These are phyloP conservation scores for Wickerhamiella parazyma DNA, from an alignment of 805 yeast genomes.

Conservation along the genomic window DNA sequence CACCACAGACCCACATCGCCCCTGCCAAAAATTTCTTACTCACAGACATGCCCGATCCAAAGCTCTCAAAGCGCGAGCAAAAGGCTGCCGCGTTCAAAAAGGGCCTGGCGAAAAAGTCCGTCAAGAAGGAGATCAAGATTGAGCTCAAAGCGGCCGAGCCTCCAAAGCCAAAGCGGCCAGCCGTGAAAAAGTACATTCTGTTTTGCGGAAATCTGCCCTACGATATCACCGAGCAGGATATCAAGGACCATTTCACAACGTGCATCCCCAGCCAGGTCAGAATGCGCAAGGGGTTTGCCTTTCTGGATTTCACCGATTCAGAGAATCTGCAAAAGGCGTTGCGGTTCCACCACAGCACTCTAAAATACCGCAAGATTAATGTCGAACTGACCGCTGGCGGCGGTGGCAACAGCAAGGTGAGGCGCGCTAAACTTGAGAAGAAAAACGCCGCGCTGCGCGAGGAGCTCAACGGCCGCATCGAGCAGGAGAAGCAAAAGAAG, in stretches of 20 bases:
- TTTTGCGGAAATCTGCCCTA: conserved; percentile 88
- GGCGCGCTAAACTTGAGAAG: conserved; percentile 48
- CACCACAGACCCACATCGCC: not conserved
- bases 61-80: conserved; percentile 23
- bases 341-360: conserved; percentile 60
- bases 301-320: conserved; percentile 72
- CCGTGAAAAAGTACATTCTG: conserved; percentile 61
- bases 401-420: conserved; percentile 70
- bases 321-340: conserved; percentile 74
- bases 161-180: conserved; percentile 18
- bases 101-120: conserved; percentile 35
- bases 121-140: conserved; percentile 28
- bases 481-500: conserved; percentile 25
- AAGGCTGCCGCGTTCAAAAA: conserved; percentile 22
- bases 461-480: conserved; percentile 50
- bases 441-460: conserved; percentile 65
- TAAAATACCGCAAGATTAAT: conserved; percentile 68
- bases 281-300: conserved; percentile 84
- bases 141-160: not conserved
- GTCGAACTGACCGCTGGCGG: conserved; percentile 98
- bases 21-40: not conserved
- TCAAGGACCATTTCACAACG: conserved; percentile 58
- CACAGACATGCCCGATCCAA: conserved; percentile 10
- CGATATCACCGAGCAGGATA: conserved; percentile 45
- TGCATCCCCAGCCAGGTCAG: conserved; percentile 60